These are phyloP conservation scores for Calonectria ilicicola DNA, from an alignment of 2,329 filamentous ascomycete species.

Conservation along the genomic window DNA sequence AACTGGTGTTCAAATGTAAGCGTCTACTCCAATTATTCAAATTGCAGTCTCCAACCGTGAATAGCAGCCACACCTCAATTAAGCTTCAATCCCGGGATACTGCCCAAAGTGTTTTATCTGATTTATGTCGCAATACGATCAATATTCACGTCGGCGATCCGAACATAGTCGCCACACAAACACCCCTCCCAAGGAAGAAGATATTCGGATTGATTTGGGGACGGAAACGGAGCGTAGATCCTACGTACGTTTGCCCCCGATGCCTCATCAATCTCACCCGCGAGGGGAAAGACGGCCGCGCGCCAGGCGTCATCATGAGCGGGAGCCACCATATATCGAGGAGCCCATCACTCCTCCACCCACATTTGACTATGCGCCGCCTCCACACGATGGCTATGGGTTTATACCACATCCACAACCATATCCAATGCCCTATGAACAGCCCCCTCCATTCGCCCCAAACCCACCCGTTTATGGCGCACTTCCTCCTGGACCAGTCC, in stretches of 20 bases:
- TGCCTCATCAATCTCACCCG: background rate
- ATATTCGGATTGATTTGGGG: too few species aligned
- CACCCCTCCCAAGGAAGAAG: background rate
- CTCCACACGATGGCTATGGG: background rate
- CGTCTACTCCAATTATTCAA: background rate
- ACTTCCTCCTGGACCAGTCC: too few species aligned
- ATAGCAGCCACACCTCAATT: background rate
- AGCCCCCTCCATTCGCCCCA: background rate
- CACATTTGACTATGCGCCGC: background rate
- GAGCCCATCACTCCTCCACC: background rate
- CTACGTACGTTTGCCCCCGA: background rate
- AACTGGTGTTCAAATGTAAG: background rate
- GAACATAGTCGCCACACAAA: background rate
- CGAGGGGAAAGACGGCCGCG: background rate
- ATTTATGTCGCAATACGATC: background rate
- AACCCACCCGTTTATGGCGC: background rate
- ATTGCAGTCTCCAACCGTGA: background rate
- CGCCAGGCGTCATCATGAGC: background rate
- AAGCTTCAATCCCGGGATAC: background rate
- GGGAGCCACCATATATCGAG: background rate
- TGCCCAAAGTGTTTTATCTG: background rate
- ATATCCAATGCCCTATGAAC: background rate
- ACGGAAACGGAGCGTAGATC: background rate
- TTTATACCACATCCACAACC: background rate
- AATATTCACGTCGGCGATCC: background rate